phyloP scores from a whole-genome alignment of 176 grass and related monocot genomes.

The Chloris gayana region DNA sequence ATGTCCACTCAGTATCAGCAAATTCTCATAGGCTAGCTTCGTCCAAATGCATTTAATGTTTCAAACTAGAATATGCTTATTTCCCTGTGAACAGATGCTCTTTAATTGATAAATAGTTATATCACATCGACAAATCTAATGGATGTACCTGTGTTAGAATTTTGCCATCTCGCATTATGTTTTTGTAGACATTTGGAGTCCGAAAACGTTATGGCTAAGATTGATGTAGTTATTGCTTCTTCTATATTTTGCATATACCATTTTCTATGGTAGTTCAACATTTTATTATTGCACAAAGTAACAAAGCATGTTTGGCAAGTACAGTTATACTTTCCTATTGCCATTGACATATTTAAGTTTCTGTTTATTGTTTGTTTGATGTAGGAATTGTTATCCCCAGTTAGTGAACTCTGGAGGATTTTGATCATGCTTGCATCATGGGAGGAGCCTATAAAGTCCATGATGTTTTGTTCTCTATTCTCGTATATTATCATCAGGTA shows the following conservation, averaged over 20 bases:
- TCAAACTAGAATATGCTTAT: neutral
- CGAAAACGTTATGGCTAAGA: neutral
- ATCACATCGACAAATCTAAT: neutral
- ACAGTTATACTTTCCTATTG: neutral
- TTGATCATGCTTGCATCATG: conserved; percentile 73
- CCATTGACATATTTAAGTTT: conserved; percentile 3
- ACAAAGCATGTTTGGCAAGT: neutral
- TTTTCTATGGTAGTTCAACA: neutral
- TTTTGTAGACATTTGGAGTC: neutral
- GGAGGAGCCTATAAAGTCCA: conserved; percentile 82
- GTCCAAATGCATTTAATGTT: conserved; percentile 6
- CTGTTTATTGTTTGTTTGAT: conserved; percentile 12
- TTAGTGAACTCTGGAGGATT: conserved; percentile 70
- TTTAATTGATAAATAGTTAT: neutral
- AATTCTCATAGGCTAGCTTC: neutral
- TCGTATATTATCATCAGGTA: conserved; percentile 79
- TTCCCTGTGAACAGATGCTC: neutral
- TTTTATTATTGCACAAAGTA: neutral
- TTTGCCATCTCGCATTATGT: neutral
- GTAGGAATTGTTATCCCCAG: conserved; percentile 76
- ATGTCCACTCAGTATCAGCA: neutral
- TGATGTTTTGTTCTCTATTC: conserved; percentile 67
- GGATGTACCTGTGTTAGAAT: neutral
- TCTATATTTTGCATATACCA: neutral
- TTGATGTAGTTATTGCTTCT: neutral